Conservation (phyloP, 2,329 filamentous ascomycete species). For the Knoxdaviesia capensis region DNA sequence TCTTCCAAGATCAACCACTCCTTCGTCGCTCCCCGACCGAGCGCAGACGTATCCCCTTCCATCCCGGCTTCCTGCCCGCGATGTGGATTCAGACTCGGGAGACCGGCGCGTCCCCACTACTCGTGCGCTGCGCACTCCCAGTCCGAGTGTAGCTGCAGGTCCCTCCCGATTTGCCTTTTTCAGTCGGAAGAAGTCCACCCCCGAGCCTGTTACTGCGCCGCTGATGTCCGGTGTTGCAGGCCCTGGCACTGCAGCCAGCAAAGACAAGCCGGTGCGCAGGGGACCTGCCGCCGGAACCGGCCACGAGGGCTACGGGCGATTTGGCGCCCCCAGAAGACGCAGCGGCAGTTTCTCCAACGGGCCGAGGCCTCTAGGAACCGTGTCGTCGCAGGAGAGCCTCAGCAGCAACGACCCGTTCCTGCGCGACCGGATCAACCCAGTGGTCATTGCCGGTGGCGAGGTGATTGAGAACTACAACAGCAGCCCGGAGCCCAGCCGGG, state of each 20-base stretch:
- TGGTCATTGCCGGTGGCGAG: slow-evolving; percentile 44
- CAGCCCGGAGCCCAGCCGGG: slow-evolving; percentile 24
- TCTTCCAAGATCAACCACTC: slow-evolving; percentile 15
- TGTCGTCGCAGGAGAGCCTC: slow-evolving; percentile 31
- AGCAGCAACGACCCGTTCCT: slow-evolving; percentile 34
- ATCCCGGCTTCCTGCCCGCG: too few species aligned
- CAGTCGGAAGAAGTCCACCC: slow-evolving; percentile 44
- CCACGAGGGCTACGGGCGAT: slow-evolving; percentile 64
- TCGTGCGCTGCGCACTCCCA: slow-evolving; percentile 22
- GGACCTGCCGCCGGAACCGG: slow-evolving; percentile 85
- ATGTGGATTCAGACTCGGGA: too few species aligned
- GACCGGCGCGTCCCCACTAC: background rate
- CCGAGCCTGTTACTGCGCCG: slow-evolving; percentile 14
- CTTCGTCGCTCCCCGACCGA: slow-evolving; percentile 13
- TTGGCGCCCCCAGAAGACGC: slow-evolving; percentile 39
- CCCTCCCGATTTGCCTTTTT: slow-evolving; percentile 60
- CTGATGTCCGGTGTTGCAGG: slow-evolving; percentile 5
- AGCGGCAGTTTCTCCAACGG: slow-evolving; percentile 37
- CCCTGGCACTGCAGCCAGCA: slow-evolving; percentile 23
- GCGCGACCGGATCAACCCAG: slow-evolving; percentile 40
- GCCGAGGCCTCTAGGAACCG: slow-evolving; percentile 19
- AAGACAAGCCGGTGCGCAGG: slow-evolving; percentile 41
- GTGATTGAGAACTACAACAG: slow-evolving; percentile 39
- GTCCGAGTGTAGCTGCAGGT: slow-evolving; percentile 32
- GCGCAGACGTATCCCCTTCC: slow-evolving; percentile 4